phyloP scores from a whole-genome alignment of 345 rosid species.

The Salix suchowensis region DNA sequence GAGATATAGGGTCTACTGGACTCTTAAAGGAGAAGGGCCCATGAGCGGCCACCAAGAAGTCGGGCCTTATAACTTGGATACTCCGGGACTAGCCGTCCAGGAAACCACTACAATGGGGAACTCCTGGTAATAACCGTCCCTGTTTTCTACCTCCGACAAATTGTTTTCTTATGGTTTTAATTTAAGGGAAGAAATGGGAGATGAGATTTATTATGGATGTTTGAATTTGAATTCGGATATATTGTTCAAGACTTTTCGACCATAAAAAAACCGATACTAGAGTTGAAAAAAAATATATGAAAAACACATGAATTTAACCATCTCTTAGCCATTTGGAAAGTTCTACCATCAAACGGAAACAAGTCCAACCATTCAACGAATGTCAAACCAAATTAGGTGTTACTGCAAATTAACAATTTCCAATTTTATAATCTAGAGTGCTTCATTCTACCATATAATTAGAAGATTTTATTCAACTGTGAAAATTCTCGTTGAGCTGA shows the following conservation, averaged over 20 bases:
- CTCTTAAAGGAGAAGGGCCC: neutral
- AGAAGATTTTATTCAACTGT: conserved; percentile 13
- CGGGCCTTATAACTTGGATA: neutral
- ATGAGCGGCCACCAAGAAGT: neutral
- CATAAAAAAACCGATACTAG: no score
- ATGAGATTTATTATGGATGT: neutral
- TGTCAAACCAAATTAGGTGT: conserved; percentile 41
- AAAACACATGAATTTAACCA: neutral
- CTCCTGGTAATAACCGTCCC: neutral
- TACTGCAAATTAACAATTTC: conserved; percentile 19
- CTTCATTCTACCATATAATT: conserved; percentile 11
- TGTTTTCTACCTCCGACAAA: neutral
- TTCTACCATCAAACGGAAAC: neutral
- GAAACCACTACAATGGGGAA: neutral
- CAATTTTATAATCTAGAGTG: neutral
- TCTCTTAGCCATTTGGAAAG: neutral
- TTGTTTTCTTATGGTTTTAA: neutral
- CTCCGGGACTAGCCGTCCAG: neutral
- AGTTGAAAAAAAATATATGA: neutral
- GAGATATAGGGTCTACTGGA: neutral
- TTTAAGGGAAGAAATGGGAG: neutral
- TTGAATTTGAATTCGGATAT: neutral
- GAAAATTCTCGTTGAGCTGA: conserved; percentile 19
- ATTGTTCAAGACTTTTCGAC: neutral
- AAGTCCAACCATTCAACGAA: neutral